These are phyloP conservation scores for Ambispora gerdemannii DNA, from an alignment of 192 early-diverging fungal genomes.

Conservation along the genomic window DNA sequence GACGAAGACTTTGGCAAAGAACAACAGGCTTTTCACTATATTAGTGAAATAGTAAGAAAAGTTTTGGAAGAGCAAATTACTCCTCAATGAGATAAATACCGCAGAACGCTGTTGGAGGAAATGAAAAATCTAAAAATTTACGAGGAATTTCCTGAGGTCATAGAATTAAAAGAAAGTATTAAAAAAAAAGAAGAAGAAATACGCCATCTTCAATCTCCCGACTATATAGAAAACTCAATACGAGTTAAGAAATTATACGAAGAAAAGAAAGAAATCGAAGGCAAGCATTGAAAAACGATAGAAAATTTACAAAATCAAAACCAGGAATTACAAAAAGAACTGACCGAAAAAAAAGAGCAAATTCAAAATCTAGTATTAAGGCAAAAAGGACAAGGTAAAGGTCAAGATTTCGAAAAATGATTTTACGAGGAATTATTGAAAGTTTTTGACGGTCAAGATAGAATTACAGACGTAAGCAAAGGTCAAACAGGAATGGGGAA, in stretches of 20 bases:
- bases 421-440: neutral
- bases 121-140: neutral
- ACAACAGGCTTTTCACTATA: neutral
- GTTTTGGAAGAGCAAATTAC: neutral
- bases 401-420: neutral
- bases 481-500: neutral
- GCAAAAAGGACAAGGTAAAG: constrained; percentile 2
- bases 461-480: neutral
- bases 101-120: neutral
- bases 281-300: no score
- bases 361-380: constrained; percentile 2
- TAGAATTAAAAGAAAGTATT: constrained; percentile 1
- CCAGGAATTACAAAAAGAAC: no score
- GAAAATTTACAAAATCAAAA: no score
- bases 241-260: neutral
- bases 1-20: constrained; percentile 13
- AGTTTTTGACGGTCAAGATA: constrained; percentile 6
- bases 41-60: constrained; percentile 2
- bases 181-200: neutral
- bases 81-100: neutral
- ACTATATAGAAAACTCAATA: neutral
- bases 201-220: neutral
- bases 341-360: neutral
- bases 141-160: neutral
- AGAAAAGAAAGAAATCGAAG: neutral